Percentiles rank a stretch among this genome's conserved stretches.
Evolutionary conservation across 176 grass and related monocot species (phyloP).

Genomic region (Hordeum marinum): DNA sequence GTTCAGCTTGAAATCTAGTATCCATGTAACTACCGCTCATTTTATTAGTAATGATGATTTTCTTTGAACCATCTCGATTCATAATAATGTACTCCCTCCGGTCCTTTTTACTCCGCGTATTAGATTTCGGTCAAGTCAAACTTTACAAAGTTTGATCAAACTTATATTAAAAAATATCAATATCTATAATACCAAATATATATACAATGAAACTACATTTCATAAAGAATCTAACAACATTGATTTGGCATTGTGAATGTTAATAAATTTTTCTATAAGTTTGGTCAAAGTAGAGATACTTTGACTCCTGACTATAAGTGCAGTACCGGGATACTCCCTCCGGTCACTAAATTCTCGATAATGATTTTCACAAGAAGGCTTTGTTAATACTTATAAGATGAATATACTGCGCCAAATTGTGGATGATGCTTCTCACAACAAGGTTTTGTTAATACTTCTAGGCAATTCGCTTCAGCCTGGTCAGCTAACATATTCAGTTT

Average conservation of each 20-base stretch:
- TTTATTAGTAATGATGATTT: not conserved
- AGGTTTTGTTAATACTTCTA: not conserved
- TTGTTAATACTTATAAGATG: not conserved
- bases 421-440: not conserved
- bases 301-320: too few species aligned
- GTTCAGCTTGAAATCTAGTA: not conserved
- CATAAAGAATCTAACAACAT: too few species aligned
- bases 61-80: not conserved
- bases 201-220: too few species aligned
- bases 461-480: not conserved
- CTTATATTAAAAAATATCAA: too few species aligned
- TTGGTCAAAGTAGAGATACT: too few species aligned
- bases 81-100: not conserved
- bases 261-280: too few species aligned
- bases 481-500: not conserved
- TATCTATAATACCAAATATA: too few species aligned
- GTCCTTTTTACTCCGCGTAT: too few species aligned
- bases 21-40: not conserved
- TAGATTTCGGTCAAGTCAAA: too few species aligned
- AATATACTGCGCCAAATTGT: not conserved
- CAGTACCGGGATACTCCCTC: too few species aligned
- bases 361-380: not conserved
- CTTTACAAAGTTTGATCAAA: too few species aligned
- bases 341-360: not conserved
- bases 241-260: too few species aligned